phyloP scores from a whole-genome alignment of 768 basidiomycete genomes.

The Termitomyces sp. region DNA sequence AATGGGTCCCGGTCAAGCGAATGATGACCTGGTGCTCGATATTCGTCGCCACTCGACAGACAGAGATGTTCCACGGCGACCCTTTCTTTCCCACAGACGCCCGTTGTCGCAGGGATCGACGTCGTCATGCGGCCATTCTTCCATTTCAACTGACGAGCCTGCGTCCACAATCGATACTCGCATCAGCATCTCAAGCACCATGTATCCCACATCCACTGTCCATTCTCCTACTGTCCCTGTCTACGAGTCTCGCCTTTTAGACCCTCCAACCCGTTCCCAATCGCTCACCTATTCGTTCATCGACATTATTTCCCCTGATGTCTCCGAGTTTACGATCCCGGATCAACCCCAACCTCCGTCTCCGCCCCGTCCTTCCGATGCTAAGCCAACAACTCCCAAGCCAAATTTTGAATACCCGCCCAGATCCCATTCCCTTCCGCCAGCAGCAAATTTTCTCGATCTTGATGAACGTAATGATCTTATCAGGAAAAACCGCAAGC shows the following conservation, averaged over 20 bases:
- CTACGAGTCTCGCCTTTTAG: slow-evolving; percentile 22
- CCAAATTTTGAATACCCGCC: slow-evolving; percentile 37
- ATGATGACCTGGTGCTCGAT: slow-evolving; percentile 17
- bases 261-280: slow-evolving; percentile 15
- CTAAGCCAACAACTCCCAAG: slow-evolving; percentile 27
- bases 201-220: slow-evolving; percentile 32
- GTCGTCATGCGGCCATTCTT: slow-evolving; percentile 24
- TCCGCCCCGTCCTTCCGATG: slow-evolving; percentile 14
- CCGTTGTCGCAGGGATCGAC: slow-evolving; percentile 15
- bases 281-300: slow-evolving; percentile 27
- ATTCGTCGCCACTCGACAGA: slow-evolving; percentile 17
- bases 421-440: slow-evolving; percentile 36
- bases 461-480: slow-evolving; percentile 68
- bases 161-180: slow-evolving; percentile 34
- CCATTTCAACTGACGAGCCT: slow-evolving; percentile 21
- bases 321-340: slow-evolving; percentile 14
- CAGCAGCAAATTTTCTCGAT: slow-evolving; percentile 66
- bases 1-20: slow-evolving; percentile 12
- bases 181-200: slow-evolving; percentile 40
- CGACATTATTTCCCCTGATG: slow-evolving; percentile 28
- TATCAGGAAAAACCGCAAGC: slow-evolving; percentile 70
- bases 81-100: slow-evolving; percentile 31
- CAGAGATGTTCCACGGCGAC: slow-evolving; percentile 17
- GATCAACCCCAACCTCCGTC: slow-evolving; percentile 16
- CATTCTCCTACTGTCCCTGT: slow-evolving; percentile 25